Conservation (phyloP, 768 basidiomycete genomes). For the Lactarius evosmus region DNA sequence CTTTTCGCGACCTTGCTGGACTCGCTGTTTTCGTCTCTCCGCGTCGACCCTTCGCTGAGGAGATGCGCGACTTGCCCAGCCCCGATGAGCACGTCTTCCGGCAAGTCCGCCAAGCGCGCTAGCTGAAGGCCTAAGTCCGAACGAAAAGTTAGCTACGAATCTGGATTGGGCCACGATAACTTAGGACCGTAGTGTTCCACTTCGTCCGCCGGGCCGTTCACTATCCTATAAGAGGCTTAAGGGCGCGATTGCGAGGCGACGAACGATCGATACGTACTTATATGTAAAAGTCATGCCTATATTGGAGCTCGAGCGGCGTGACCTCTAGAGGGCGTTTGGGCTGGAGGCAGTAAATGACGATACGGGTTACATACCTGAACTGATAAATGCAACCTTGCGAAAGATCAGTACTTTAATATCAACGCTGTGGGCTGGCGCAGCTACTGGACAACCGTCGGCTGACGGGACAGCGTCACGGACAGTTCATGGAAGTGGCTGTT, state of each 20-base stretch:
- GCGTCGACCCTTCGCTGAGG: conserved; percentile 56
- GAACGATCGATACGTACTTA: conserved; percentile 44
- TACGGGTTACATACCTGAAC: conserved; percentile 8
- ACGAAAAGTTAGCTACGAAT: conserved; percentile 5
- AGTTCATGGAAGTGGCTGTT: conserved; percentile 79
- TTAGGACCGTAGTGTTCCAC: conserved; percentile 67
- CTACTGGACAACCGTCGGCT: conserved; percentile 80
- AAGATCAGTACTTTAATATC: conserved; percentile 6
- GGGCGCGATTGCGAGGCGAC: neutral
- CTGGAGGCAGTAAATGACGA: no score
- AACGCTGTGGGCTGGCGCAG: conserved; percentile 29
- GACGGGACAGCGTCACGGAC: conserved; percentile 65
- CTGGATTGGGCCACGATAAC: neutral
- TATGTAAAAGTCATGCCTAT: conserved; percentile 77
- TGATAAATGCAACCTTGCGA: conserved; percentile 70
- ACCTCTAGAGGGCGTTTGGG: conserved; percentile 41
- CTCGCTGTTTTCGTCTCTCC: conserved; percentile 58
- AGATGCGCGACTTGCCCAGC: conserved; percentile 57
- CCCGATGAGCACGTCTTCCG: conserved; percentile 62
- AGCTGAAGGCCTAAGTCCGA: conserved; percentile 70
- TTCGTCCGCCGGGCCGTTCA: conserved; percentile 65
- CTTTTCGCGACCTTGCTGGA: conserved; percentile 56
- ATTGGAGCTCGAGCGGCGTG: conserved; percentile 49
- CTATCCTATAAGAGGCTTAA: conserved; percentile 47
- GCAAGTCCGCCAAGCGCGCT: conserved; percentile 84